phyloP scores from a whole-genome alignment of 1,284 basidiomycete genomes.

The Irpex sp. region DNA sequence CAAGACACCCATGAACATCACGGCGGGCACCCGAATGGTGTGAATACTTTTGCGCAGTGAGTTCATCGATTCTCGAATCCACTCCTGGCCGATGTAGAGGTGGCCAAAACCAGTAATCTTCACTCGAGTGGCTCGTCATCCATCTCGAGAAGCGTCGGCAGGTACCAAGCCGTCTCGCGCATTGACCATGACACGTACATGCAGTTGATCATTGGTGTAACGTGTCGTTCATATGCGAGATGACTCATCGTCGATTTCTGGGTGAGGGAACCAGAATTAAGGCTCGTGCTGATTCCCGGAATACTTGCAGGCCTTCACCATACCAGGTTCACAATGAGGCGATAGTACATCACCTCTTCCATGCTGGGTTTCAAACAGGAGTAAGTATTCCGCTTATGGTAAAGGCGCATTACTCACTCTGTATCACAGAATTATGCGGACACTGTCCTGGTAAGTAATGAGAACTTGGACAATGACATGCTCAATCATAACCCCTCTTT shows the following conservation, averaged over 20 bases:
- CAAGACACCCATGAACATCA: slow-evolving; percentile 21
- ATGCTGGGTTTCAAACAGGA: slow-evolving; percentile 74
- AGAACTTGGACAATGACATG: neutral
- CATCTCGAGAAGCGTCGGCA: neutral
- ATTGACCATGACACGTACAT: neutral
- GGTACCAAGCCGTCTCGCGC: neutral
- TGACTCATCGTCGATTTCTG: neutral
- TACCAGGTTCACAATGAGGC: slow-evolving; percentile 64
- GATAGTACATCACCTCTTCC: slow-evolving; percentile 72
- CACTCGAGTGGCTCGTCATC: neutral
- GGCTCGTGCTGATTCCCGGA: slow-evolving; percentile 4
- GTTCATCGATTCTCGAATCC: slow-evolving; percentile 11
- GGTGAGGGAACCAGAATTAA: neutral
- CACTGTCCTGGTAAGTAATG: slow-evolving; percentile 61
- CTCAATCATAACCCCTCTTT: neutral
- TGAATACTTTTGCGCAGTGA: slow-evolving; percentile 29
- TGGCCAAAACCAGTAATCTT: neutral
- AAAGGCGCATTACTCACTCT: slow-evolving; percentile 8
- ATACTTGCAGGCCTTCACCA: slow-evolving; percentile 32
- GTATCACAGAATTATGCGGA: slow-evolving; percentile 70
- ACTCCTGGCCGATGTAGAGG: neutral
- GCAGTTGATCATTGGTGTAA: neutral
- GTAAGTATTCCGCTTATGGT: slow-evolving; percentile 41
- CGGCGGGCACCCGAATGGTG: slow-evolving; percentile 22
- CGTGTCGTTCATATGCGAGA: slow-evolving; percentile 1